Evolutionary conservation across 2,329 filamentous ascomycete species (phyloP).

Genomic region (Exutisphaerella laricina): DNA sequence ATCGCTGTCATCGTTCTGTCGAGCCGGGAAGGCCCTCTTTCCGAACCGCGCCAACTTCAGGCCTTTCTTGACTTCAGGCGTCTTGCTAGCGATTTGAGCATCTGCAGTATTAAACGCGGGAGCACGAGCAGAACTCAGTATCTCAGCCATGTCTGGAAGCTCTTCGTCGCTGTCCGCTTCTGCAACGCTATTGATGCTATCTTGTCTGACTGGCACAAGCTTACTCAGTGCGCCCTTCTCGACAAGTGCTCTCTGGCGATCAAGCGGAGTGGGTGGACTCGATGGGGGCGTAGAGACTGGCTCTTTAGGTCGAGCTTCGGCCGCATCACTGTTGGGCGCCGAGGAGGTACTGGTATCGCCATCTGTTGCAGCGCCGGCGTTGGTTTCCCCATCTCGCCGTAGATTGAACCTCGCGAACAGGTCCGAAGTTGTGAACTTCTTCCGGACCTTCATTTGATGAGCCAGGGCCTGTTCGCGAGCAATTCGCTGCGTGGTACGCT

Average conservation of each 20-base stretch:
- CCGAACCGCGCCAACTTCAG: slow-evolving; percentile 34
- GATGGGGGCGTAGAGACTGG: slow-evolving; percentile 39
- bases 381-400: slow-evolving; percentile 7
- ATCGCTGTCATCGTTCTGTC: slow-evolving; percentile 37
- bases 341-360: slow-evolving; percentile 24
- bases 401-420: slow-evolving; percentile 80
- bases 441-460: slow-evolving; percentile 80
- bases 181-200: slow-evolving; percentile 25
- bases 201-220: slow-evolving; percentile 27
- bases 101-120: neutral
- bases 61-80: slow-evolving; percentile 13
- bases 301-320: slow-evolving; percentile 20
- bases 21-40: slow-evolving; percentile 20
- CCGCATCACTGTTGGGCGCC: slow-evolving; percentile 28
- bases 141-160: slow-evolving; percentile 25
- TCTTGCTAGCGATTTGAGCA: neutral
- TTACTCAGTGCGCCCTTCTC: slow-evolving; percentile 32
- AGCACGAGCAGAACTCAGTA: slow-evolving; percentile 27
- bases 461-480: slow-evolving; percentile 83
- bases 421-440: slow-evolving; percentile 78
- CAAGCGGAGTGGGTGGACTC: slow-evolving; percentile 40
- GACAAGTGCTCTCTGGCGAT: slow-evolving; percentile 29
- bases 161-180: slow-evolving; percentile 25
- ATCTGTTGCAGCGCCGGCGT: slow-evolving; percentile 7
- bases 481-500: slow-evolving; percentile 86